These are phyloP conservation scores for Cladosporium sp. DNA, from an alignment of 2,329 filamentous ascomycete genomes.

Conservation along the genomic window DNA sequence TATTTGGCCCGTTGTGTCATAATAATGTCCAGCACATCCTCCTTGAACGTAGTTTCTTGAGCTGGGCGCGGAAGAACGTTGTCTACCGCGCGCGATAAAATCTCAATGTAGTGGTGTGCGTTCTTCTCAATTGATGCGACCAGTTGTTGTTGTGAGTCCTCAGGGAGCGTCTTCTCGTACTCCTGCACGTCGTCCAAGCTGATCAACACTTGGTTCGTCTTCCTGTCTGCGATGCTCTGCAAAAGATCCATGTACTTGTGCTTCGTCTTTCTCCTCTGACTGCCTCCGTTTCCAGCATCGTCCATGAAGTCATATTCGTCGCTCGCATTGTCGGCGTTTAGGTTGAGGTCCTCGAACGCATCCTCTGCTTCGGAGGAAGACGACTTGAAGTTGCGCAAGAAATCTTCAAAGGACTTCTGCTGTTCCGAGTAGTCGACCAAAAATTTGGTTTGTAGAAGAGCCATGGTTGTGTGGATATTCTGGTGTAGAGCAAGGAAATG, in stretches of 20 bases:
- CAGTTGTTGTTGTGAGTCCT: slow-evolving; percentile 59
- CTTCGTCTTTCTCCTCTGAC: slow-evolving; percentile 53
- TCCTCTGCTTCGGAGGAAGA: slow-evolving; percentile 70
- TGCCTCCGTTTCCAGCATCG: slow-evolving; percentile 55
- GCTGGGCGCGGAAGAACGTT: slow-evolving; percentile 77
- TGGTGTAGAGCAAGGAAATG: not conserved
- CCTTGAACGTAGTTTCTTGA: slow-evolving; percentile 86
- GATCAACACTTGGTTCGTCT: slow-evolving; percentile 74
- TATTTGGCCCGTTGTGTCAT: slow-evolving; percentile 87
- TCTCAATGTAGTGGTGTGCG: slow-evolving; percentile 92
- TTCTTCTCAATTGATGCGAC: slow-evolving; percentile 86
- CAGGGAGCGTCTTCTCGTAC: slow-evolving; percentile 73
- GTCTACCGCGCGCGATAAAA: slow-evolving; percentile 86
- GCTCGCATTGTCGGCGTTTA: slow-evolving; percentile 81
- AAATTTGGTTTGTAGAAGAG: slow-evolving; percentile 76
- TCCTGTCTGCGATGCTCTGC: slow-evolving; percentile 82
- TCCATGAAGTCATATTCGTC: slow-evolving; percentile 95
- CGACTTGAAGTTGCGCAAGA: slow-evolving; percentile 87
- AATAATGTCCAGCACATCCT: slow-evolving; percentile 94
- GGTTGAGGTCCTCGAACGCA: slow-evolving; percentile 79
- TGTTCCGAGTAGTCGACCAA: slow-evolving; percentile 87
- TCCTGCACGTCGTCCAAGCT: slow-evolving; percentile 85
- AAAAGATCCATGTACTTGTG: slow-evolving; percentile 85
- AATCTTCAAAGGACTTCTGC: slow-evolving; percentile 82
- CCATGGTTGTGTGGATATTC: slow-evolving; percentile 57